Base-by-base conservation (phyloP, 768 basidiomycete species). In the Phlegmacium glaucopus region DNA sequence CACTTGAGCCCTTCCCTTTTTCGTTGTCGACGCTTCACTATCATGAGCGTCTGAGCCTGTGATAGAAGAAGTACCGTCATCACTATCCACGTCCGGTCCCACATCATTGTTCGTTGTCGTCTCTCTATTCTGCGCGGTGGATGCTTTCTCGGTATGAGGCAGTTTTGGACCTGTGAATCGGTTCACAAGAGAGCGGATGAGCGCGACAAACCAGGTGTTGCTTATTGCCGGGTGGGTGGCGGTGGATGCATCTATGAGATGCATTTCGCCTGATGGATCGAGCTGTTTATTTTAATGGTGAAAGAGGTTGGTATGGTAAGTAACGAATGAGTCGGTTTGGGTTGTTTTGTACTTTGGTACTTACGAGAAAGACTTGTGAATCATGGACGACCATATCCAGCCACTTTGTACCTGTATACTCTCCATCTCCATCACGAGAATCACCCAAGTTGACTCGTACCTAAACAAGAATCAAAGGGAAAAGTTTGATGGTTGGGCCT, bases 371-470 rank as follows among this genome's bases (percentile, higher is more conserved):
- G 34, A 93, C 89, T 30, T 83, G 61, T 36, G 77, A 70, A 37
- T 82, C 82, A 49, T 91, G 87, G 9, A 94, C 91, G 15, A 91
- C 74, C 82, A 92, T 82, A 50, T 93, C 90, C 49, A 92, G 70
- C 67, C 69, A 76, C 61, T 75, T 79, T 7, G 74, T 78, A 26
- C 65, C 62, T 17, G 69, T 59, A 13, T 64, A 52, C 48, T 77
- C 75, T 4, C 84, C 85, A 44, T 80, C 81, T 48, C 79, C 82
- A 53, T 84, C 79, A 40, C 69, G 68, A 11, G 66, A 63, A 26
- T 77, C 81, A 10, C 83, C 83, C 4, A 87, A 65, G 58, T 82
- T 86, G 17, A 91, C 77, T 57, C 79, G 87, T 50, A 90, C 84
- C 87, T 89, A 55, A 16, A 26, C 17, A n/a, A n/a, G n/a, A n/a